Conservation (phyloP, 352 stramenopile genomes). For the Blastocystis sp. region DNA sequence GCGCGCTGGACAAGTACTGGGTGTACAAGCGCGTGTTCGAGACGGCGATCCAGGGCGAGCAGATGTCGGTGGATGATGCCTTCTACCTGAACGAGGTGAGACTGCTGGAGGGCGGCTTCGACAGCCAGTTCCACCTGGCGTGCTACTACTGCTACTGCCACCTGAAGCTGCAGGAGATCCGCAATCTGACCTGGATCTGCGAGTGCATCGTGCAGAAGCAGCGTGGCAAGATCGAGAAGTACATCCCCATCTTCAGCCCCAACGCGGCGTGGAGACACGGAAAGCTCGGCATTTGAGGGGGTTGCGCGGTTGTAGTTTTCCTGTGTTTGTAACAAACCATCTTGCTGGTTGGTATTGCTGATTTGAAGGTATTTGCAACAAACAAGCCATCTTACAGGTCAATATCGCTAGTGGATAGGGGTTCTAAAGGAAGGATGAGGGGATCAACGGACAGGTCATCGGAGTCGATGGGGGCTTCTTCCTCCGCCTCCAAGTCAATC, state of each 20-base stretch:
- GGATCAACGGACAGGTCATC: neutral
- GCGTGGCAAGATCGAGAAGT: constrained; percentile 85
- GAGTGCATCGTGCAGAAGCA: constrained; percentile 87
- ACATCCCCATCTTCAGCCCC: constrained; percentile 85
- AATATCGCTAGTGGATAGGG: constrained; percentile 56
- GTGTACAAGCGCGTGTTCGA: constrained; percentile 95
- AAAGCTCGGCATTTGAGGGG: constrained; percentile 53
- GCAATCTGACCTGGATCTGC: constrained; percentile 85
- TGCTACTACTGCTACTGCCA: constrained; percentile 98
- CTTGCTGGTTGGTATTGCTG: neutral
- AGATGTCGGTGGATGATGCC: constrained; percentile 89
- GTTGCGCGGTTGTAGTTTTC: constrained; percentile 21
- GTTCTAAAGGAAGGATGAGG: constrained; percentile 9
- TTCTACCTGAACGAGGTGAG: constrained; percentile 98
- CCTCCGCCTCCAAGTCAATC: neutral
- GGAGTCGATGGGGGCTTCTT: neutral
- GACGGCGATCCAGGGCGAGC: constrained; percentile 85
- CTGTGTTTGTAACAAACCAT: no score
- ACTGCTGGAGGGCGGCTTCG: constrained; percentile 93
- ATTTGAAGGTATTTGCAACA: neutral
- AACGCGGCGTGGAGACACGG: constrained; percentile 79
- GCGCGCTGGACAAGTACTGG: constrained; percentile 87
- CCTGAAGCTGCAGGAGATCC: constrained; percentile 92
- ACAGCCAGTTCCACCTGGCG: constrained; percentile 96
- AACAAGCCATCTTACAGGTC: constrained; percentile 48